Percentiles rank a stretch among this genome's conserved stretches.
Conservation (phyloP, 345 rosid species). For the Gossypium anomalum region DNA sequence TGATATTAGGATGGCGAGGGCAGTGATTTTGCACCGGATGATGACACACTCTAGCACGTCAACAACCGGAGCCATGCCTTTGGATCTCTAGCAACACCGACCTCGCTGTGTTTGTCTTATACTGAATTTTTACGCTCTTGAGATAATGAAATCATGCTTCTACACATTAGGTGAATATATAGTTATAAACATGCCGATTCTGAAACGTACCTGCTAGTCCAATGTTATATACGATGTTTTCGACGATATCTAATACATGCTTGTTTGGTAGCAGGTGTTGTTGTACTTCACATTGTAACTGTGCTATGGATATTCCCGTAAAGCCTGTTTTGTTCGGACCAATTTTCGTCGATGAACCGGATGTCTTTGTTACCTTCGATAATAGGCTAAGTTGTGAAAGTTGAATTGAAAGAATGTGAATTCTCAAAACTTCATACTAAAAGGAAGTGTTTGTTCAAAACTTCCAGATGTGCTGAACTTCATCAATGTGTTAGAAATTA, state of each 20-base stretch:
- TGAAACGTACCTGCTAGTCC: too few species aligned
- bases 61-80: constrained; percentile 27
- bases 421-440: too few species aligned
- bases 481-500: too few species aligned
- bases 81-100: constrained; percentile 17
- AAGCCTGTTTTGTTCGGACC: neutral
- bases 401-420: too few species aligned
- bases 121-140: neutral
- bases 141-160: neutral
- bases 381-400: too few species aligned
- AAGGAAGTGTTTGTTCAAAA: too few species aligned
- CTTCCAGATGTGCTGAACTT: too few species aligned
- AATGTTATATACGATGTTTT: too few species aligned
- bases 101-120: neutral
- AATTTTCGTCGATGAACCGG: neutral
- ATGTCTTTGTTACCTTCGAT: neutral
- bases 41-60: constrained; percentile 33
- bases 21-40: constrained; percentile 59
- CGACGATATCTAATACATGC: neutral
- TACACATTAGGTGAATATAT: too few species aligned
- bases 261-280: neutral
- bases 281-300: neutral
- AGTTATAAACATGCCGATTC: constrained; percentile 23
- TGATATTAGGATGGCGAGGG: constrained; percentile 69
- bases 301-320: neutral